Percentiles rank a stretch among this genome's conserved stretches.
Evolutionary conservation across 2,329 filamentous ascomycete genomes (phyloP).

Genomic region (Stachybotrys chlorohalonatus): DNA sequence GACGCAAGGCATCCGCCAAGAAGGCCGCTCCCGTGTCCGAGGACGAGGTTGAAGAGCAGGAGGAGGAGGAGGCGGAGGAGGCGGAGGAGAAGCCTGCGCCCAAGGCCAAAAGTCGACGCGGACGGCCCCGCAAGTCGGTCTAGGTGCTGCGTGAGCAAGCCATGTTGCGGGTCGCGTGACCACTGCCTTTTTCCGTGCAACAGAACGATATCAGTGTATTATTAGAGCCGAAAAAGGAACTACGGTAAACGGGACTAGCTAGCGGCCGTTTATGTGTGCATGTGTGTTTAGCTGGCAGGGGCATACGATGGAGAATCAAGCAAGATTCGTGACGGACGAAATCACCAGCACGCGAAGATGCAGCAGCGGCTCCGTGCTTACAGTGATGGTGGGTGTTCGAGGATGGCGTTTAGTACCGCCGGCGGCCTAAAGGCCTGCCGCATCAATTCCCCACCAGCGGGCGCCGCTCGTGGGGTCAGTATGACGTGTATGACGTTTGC

Average conservation of each 20-base stretch:
- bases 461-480: not conserved
- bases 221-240: not conserved
- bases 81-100: constrained; percentile 21
- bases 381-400: no score
- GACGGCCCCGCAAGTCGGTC: constrained; percentile 8
- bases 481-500: not conserved
- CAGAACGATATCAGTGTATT: not conserved
- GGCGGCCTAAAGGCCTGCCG: not conserved
- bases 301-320: not conserved
- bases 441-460: not conserved
- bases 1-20: constrained; percentile 5
- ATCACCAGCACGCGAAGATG: no score
- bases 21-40: constrained; percentile 5
- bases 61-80: constrained; percentile 12
- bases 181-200: constrained; percentile 6
- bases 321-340: no score
- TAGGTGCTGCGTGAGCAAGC: constrained; percentile 5
- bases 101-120: constrained; percentile 16
- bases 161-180: constrained; percentile 21
- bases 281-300: not conserved
- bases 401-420: not conserved
- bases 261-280: not conserved
- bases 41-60: constrained; percentile 5
- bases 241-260: not conserved
- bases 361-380: no score